Evolutionary conservation across 192 early-diverging fungal species (phyloP).

Genomic region (Umbelopsis vinacea): DNA sequence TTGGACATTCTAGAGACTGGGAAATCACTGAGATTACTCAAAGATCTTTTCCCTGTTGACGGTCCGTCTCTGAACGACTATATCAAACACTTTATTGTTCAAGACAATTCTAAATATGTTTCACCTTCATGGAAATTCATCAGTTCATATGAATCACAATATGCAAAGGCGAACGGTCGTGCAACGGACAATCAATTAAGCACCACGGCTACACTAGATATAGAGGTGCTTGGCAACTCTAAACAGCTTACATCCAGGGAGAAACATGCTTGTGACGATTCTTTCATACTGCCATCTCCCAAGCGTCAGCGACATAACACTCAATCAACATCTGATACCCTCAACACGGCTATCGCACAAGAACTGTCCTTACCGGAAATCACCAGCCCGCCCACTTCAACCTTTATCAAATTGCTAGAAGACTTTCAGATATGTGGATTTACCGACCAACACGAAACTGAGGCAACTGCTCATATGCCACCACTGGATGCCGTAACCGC

Average conservation of each 20-base stretch:
- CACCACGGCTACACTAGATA: not conserved
- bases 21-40: constrained; percentile 45
- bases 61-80: constrained; percentile 27
- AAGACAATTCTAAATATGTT: constrained; percentile 14
- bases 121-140: constrained; percentile 32
- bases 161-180: constrained; percentile 18
- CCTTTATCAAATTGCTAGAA: constrained; percentile 29
- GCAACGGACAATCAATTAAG: not conserved
- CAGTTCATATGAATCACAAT: no score
- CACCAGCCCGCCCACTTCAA: constrained; percentile 22
- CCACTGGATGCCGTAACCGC: constrained; percentile 35
- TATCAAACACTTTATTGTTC: constrained; percentile 28
- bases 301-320: constrained; percentile 20
- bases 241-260: not conserved
- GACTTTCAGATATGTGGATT: constrained; percentile 16
- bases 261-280: not conserved
- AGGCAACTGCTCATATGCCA: constrained; percentile 28
- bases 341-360: constrained; percentile 21
- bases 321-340: constrained; percentile 27
- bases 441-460: not conserved
- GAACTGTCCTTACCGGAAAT: not conserved
- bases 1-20: constrained; percentile 44
- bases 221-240: not conserved
- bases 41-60: constrained; percentile 31
- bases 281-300: not conserved